Evolutionary conservation across 805 yeast species (phyloP).

Genomic region (Starmerella gropengiesseri): DNA sequence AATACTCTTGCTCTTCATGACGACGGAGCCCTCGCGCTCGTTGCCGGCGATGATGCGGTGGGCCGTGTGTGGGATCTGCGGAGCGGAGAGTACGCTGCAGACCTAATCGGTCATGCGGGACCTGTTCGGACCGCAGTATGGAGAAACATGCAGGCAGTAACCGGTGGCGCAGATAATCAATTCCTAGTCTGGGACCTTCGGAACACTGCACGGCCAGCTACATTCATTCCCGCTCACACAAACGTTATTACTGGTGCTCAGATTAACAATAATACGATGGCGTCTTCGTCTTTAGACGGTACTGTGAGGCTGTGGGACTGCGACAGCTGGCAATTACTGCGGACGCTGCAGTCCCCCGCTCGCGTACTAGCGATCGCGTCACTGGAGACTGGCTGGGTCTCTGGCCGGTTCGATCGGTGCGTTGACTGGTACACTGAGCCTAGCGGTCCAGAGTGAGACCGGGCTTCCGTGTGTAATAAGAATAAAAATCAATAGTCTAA

Average conservation of each 20-base stretch:
- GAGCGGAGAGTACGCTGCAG: conserved; percentile 53
- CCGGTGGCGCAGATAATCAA: conserved; percentile 75
- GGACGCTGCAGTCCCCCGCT: conserved; percentile 48
- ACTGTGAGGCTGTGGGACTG: conserved; percentile 50
- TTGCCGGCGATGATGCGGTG: conserved; percentile 69
- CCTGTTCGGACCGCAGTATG: conserved; percentile 65
- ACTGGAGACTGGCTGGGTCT: conserved; percentile 32
- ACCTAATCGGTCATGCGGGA: conserved; percentile 55
- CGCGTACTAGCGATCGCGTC: conserved; percentile 60
- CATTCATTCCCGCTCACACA: conserved; percentile 61
- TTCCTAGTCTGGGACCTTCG: conserved; percentile 84
- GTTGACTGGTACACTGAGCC: conserved; percentile 40
- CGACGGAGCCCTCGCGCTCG: conserved; percentile 66
- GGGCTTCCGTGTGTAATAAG: too few relatives aligned
- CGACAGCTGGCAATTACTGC: conserved; percentile 56
- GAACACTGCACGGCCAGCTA: conserved; percentile 31
- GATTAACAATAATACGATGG: conserved; percentile 31
- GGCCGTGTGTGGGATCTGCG: conserved; percentile 79
- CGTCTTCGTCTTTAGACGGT: conserved; percentile 51
- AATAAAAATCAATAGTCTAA: too few relatives aligned
- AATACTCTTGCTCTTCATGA: conserved; percentile 42
- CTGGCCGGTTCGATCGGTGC: conserved; percentile 79
- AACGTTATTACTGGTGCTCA: conserved; percentile 38
- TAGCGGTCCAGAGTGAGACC: not conserved
- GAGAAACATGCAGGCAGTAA: conserved; percentile 52